These are phyloP conservation scores for Xylariales sp. DNA, from an alignment of 2,329 filamentous ascomycete genomes.

Conservation along the genomic window DNA sequence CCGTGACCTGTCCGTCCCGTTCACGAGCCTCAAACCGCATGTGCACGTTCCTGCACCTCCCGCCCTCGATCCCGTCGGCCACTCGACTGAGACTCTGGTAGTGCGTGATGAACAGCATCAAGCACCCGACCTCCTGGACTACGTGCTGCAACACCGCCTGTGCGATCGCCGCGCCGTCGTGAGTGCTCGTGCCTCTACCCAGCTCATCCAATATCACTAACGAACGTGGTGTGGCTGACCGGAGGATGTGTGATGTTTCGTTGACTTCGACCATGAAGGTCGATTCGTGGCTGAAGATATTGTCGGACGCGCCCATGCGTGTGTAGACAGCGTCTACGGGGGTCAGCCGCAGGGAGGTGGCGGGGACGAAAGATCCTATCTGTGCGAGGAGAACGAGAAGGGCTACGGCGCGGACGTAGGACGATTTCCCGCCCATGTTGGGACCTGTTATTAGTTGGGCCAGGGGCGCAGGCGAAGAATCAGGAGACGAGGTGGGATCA, in stretches of 20 bases:
- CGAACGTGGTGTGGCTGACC: conserved; percentile 76
- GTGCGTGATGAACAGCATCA: conserved; percentile 96
- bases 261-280: conserved; percentile 98
- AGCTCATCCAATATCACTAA: conserved; percentile 94
- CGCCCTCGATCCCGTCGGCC: conserved; percentile 59
- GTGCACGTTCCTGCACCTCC: conserved; percentile 77
- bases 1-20: conserved; percentile 23
- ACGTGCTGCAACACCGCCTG: conserved; percentile 85
- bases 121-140: conserved; percentile 65
- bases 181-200: conserved; percentile 86
- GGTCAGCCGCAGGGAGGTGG: conserved; percentile 66
- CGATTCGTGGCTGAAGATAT: conserved; percentile 88
- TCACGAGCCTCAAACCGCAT: conserved; percentile 81
- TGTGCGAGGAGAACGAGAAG: conserved; percentile 92
- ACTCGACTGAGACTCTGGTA: conserved; percentile 80
- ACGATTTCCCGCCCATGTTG: conserved; percentile 99
- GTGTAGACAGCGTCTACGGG: conserved; percentile 90
- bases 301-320: conserved; percentile 93
- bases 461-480: conserved; percentile 60
- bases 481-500: conserved; percentile 68
- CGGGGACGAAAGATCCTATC: conserved; percentile 90
- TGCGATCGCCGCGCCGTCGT: conserved; percentile 94
- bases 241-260: conserved; percentile 87
- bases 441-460: conserved; percentile 90
- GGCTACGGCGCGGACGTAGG: conserved; percentile 88